Evolutionary conservation across 441 rosid species (phyloP), one percentile per base, ranked within the genome.

Genomic region (Mallotus repandus): DNA sequence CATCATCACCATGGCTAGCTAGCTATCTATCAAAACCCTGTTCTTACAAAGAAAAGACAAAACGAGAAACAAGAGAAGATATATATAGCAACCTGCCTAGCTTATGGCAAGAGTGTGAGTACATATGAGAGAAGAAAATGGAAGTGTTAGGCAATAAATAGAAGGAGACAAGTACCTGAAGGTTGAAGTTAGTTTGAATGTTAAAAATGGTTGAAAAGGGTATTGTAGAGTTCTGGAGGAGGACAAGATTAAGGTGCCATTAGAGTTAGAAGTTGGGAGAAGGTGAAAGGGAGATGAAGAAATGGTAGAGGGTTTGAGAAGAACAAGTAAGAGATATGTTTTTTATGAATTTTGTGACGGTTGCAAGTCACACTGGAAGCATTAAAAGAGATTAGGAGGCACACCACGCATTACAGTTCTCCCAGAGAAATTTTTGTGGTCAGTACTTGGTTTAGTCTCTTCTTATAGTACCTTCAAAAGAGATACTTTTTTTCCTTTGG

Each of bases 1-100:
- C 91, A 84, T 82, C 87, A 66, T 81, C 79, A 74, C 80, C 87
- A 75, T 79, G 19, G 12, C 45, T n/a, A 19, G 53, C 62, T 41
- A 46, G n/a, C 12, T 19, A 9, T 19, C 32, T 13, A 4, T 2
- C 12, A 56, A 55, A 0, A 25, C 55, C 55, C 45, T 58, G 64
- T n/a, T 16, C 2, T 15, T 7, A 35, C 9, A 22, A 0, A 58
- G 0, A 13, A 2, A 18, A 29, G 9, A 70, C 22, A 5, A 32
- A 15, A 60, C 63, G 57, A 16, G 9, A 9, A 18, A 57, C 55
- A 29, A 9, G 55, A 65, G 32, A 8, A 19, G 15, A 41, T 5
- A n/a, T 38, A 38, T 38, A 38, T 38, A 38, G 41, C 7, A 38
- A 38, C 41, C 41, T 38, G 41, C 41, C 7, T 38, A 38, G 46